Percentiles rank a stretch among this genome's conserved stretches.
These are phyloP conservation scores for Pogostemon cablin DNA, from an alignment of 257 asterid genomes.

Conservation along the genomic window DNA sequence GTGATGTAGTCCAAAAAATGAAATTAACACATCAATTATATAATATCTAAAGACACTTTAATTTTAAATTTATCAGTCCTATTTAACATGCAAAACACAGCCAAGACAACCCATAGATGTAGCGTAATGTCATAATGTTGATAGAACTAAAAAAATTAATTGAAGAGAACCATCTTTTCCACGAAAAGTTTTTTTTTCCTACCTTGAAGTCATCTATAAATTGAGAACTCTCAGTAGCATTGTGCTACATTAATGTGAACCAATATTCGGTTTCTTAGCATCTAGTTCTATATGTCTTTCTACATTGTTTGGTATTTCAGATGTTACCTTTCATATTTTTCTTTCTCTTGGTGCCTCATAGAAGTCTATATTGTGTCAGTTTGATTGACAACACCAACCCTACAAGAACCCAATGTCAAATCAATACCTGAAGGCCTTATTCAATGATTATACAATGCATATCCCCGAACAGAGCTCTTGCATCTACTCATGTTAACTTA, in stretches of 20 bases:
- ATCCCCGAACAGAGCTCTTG: slow-evolving; percentile 81
- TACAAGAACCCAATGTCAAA: slow-evolving; percentile 94
- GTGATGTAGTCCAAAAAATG: too few relatives aligned
- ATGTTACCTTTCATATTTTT: not conserved
- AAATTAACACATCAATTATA: too few relatives aligned
- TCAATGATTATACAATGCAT: slow-evolving; percentile 79
- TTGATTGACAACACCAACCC: slow-evolving; percentile 98
- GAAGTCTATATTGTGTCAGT: slow-evolving; percentile 45
- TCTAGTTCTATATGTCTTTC: slow-evolving; percentile 1
- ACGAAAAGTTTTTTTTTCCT: slow-evolving; percentile 92
- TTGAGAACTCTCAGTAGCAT: slow-evolving; percentile 65
- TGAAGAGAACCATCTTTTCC: slow-evolving; percentile 96
- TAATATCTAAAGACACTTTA: too few relatives aligned
- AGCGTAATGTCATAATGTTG: slow-evolving; percentile 64
- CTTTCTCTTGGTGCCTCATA: slow-evolving; percentile 8
- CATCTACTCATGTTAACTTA: slow-evolving; percentile 78
- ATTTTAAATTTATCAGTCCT: too few relatives aligned
- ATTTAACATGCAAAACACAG: not conserved
- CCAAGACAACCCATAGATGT: slow-evolving; percentile 77
- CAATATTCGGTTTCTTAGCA: not conserved
- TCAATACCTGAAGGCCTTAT: slow-evolving; percentile 92
- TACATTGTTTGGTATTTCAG: not conserved
- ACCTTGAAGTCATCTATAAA: slow-evolving; percentile 77
- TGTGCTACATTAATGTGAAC: not conserved
- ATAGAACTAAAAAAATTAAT: slow-evolving; percentile 90